Conservation (phyloP, 495 filamentous ascomycete species). For the Tricharina praecox region DNA sequence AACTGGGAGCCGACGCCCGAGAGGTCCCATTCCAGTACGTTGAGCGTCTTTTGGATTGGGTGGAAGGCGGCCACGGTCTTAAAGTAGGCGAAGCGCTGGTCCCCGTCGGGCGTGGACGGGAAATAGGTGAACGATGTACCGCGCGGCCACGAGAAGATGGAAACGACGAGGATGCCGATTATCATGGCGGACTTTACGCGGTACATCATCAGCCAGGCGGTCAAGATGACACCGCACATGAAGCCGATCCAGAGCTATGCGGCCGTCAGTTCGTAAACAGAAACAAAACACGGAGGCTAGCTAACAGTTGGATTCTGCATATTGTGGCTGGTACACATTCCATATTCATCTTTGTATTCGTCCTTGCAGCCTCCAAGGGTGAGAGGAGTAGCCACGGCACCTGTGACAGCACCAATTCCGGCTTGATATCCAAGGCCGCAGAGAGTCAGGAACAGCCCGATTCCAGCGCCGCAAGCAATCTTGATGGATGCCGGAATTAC, state of each 20-base stretch:
- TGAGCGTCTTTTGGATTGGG: constrained; percentile 45
- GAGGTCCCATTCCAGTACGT: constrained; percentile 52
- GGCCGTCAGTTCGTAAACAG: neutral
- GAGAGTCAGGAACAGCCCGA: constrained; percentile 61
- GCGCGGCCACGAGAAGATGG: constrained; percentile 72
- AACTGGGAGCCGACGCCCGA: constrained; percentile 47
- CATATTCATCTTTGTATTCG: constrained; percentile 14
- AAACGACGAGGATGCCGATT: constrained; percentile 62
- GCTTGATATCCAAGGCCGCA: constrained; percentile 64
- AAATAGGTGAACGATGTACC: constrained; percentile 58
- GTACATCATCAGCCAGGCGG: constrained; percentile 61
- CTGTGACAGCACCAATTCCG: constrained; percentile 59
- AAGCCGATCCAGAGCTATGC: constrained; percentile 57
- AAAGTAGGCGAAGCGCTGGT: constrained; percentile 61
- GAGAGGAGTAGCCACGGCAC: constrained; percentile 40
- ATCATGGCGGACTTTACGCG: constrained; percentile 62
- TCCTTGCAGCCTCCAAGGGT: constrained; percentile 49
- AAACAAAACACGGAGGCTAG: neutral
- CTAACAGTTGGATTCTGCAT: constrained; percentile 53
- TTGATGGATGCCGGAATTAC: constrained; percentile 63
- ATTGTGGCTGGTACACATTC: constrained; percentile 32
- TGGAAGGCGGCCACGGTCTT: constrained; percentile 67
- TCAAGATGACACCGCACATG: constrained; percentile 63
- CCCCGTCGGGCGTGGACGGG: constrained; percentile 47
- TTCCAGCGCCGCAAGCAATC: constrained; percentile 65